Evolutionary conservation across 1,284 basidiomycete genomes (phyloP), one percentile per base, ranked within the genome.

Genomic region (Meira nashicola): DNA sequence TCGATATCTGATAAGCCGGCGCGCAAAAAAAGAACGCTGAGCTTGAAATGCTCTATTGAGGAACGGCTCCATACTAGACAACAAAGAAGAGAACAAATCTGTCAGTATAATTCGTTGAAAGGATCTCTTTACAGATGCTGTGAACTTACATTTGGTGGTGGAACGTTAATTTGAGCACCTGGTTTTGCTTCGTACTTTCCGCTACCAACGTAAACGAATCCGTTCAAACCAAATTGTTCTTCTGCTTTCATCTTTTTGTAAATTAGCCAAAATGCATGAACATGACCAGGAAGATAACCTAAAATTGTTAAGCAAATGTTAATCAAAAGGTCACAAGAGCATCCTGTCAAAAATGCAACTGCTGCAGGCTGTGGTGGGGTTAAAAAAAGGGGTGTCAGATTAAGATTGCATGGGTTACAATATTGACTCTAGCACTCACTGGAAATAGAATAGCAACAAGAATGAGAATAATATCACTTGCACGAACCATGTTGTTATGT

Each of bases 221-320:
- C 39, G 46, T 37, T 37, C 9, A 40, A 28, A 15, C 55, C 55
- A 43, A 4, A 56, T 39, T 56, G 17, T 38, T 56, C 55, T 39
- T 56, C 55, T 6, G 55, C 55, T 19, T 50, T 47, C 55, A 56
- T 56, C 46, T 53, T 49, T 23, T 56, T 56, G 55, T 56, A 56
- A 17, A 56, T 56, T 1, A 40, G 53, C 53, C 38, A 43, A 38
- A 40, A 28, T 7, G 53, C 46, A 23, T 48, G 46, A 12, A 48
- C 25, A 12, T 48, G 46, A 25, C 46, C 55, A 23, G 55, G 55
- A 11, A 56, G 19, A 39, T 56, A 56, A 17, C 55, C 55, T 11
- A 56, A 25, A 2, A 54, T n/a, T 12, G 53, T 54, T 17, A 54
- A 28, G 14, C 11, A 23, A 23, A 56, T 46, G 55, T 56, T 56